phyloP scores from a whole-genome alignment of 2,329 filamentous ascomycete species.

The Beauveria australis region DNA sequence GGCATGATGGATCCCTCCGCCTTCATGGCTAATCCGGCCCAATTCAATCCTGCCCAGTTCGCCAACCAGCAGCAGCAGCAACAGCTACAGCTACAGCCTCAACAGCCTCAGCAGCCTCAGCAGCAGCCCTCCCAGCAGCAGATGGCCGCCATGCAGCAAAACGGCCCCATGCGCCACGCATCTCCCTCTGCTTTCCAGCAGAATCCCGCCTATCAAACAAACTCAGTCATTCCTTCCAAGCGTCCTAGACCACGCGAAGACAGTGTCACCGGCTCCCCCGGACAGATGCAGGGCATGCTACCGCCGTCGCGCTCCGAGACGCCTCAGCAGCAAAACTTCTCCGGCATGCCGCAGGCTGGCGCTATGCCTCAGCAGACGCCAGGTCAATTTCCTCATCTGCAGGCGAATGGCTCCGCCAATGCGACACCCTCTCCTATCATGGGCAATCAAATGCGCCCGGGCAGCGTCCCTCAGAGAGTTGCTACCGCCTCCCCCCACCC shows the following conservation, averaged over 20 bases:
- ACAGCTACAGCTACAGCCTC: constrained; percentile 15
- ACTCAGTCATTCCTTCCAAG: constrained; percentile 83
- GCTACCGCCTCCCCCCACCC: constrained; percentile 89
- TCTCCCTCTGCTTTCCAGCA: constrained; percentile 61
- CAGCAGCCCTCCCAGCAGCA: constrained; percentile 30
- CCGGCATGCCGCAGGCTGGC: constrained; percentile 60
- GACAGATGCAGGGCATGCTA: constrained; percentile 63
- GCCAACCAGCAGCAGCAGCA: constrained; percentile 41
- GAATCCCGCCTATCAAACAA: constrained; percentile 73
- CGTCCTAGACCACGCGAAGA: constrained; percentile 75
- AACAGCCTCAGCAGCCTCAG: constrained; percentile 18
- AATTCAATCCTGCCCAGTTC: constrained; percentile 54
- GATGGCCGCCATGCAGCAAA: constrained; percentile 58
- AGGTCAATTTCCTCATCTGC: constrained; percentile 71
- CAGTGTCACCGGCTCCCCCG: constrained; percentile 73
- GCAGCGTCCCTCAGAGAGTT: constrained; percentile 69
- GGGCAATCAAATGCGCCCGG: constrained; percentile 66
- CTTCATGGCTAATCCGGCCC: constrained; percentile 52
- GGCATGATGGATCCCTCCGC: constrained; percentile 59
- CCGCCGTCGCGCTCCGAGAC: constrained; percentile 87
- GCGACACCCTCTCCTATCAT: constrained; percentile 91
- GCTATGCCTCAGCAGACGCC: constrained; percentile 54
- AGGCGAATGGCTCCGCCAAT: constrained; percentile 70
- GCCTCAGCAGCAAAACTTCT: constrained; percentile 68
- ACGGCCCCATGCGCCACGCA: constrained; percentile 74